Evolutionary conservation across 176 grass and related monocot species (phyloP).

Genomic region (Eleusine coracana): DNA sequence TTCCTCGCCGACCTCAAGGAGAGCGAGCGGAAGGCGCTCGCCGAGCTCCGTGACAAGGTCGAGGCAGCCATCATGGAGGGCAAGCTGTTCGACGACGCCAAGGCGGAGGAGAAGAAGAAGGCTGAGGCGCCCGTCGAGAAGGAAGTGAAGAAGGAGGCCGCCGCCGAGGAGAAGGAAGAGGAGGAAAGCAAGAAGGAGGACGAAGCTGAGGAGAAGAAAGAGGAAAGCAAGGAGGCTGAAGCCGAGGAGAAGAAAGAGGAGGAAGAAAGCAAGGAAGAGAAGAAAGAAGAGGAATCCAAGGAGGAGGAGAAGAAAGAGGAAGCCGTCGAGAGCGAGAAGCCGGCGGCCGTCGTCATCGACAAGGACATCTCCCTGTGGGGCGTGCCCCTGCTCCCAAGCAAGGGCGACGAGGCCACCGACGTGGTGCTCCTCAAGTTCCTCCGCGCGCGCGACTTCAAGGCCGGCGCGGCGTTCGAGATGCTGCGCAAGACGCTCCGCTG

Average conservation of each 20-base stretch:
- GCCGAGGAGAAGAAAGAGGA: slow-evolving; percentile 19
- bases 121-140: not conserved
- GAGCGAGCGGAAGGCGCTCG: slow-evolving; percentile 70
- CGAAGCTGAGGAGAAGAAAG: slow-evolving; percentile 10
- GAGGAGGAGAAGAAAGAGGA: not conserved
- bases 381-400: slow-evolving; percentile 81
- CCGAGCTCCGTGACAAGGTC: slow-evolving; percentile 68
- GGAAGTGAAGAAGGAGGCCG: slow-evolving; percentile 35
- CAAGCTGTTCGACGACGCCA: slow-evolving; percentile 48
- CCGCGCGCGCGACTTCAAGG: slow-evolving; percentile 94
- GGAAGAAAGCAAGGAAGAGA: slow-evolving; percentile 21
- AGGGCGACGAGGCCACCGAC: slow-evolving; percentile 65
- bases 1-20: slow-evolving; percentile 82
- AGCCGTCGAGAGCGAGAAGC: slow-evolving; percentile 26
- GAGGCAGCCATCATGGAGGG: slow-evolving; percentile 72
- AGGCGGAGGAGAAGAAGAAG: slow-evolving; percentile 23
- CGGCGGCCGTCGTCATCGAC: slow-evolving; percentile 10
- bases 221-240: not conserved
- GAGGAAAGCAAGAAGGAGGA: slow-evolving; percentile 36
- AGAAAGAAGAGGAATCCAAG: slow-evolving; percentile 5
- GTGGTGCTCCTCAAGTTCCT: slow-evolving; percentile 97
- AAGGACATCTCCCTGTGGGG: slow-evolving; percentile 76
- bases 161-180: not conserved
- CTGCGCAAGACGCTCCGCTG: slow-evolving; percentile 73
- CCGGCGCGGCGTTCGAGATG: slow-evolving; percentile 85